Evolutionary conservation across 169 alveolate genomes (phyloP).

Genomic region (Eimeria sp.): DNA sequence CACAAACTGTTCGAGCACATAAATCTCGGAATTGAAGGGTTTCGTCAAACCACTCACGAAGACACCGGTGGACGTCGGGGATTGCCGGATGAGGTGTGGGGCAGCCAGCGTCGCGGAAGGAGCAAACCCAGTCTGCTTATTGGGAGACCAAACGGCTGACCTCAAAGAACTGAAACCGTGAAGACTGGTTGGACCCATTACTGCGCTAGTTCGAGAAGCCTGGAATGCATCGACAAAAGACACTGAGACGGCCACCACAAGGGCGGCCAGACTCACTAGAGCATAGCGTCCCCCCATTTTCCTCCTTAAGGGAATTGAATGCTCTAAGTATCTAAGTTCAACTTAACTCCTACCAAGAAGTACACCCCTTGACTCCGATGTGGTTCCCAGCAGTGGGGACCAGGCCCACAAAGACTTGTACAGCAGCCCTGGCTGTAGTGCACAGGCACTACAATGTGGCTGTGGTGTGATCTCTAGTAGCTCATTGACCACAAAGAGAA

Average conservation of each 20-base stretch:
- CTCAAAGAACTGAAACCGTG: constrained; percentile 33
- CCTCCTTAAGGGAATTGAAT: background rate
- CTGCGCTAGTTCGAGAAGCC: constrained; percentile 19
- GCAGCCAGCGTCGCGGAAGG: constrained; percentile 50
- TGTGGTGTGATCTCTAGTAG: no score
- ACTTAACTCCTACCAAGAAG: background rate
- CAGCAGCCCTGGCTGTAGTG: no score
- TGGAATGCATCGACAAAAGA: constrained; percentile 48
- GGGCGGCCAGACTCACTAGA: constrained; percentile 39
- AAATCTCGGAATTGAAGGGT: background rate
- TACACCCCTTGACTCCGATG: background rate
- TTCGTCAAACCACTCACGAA: constrained; percentile 17
- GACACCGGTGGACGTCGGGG: constrained; percentile 12
- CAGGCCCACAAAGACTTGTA: no score
- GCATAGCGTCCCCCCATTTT: constrained; percentile 12
- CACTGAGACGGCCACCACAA: constrained; percentile 56
- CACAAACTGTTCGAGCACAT: background rate
- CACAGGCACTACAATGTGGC: no score
- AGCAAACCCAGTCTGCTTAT: background rate
- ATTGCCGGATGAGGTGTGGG: constrained; percentile 65
- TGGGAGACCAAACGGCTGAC: background rate
- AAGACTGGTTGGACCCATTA: constrained; percentile 52
- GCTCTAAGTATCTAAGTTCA: background rate
- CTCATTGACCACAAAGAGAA: no score
- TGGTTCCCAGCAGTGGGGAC: background rate